phyloP scores from a whole-genome alignment of 306 rosid genomes.

The Crotalaria pallida region DNA sequence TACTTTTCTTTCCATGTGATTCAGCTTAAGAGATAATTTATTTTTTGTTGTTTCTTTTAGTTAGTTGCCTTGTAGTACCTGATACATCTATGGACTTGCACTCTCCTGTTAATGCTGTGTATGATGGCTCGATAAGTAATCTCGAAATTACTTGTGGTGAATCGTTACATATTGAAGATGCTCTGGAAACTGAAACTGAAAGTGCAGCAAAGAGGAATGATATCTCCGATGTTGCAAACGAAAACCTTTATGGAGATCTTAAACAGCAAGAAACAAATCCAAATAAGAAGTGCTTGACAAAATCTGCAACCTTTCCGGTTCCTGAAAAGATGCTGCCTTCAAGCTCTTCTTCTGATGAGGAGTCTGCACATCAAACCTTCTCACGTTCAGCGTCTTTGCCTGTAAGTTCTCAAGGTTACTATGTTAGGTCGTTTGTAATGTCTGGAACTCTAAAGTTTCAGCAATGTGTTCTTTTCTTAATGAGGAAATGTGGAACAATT shows the following conservation, averaged over 20 bases:
- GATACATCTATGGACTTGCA: conserved; percentile 54
- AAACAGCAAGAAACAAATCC: conserved; percentile 1
- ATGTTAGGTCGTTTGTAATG: background rate
- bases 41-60: background rate
- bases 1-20: background rate
- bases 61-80: conserved; percentile 28
- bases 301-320: conserved; percentile 51
- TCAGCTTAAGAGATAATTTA: background rate
- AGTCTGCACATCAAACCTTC: conserved; percentile 33
- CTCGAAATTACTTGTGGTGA: conserved; percentile 40
- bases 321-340: conserved; percentile 25
- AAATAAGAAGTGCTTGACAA: conserved; percentile 26
- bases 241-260: background rate
- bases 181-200: conserved; percentile 19
- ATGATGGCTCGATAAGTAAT: conserved; percentile 14
- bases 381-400: conserved; percentile 61
- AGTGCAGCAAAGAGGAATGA: conserved; percentile 6
- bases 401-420: conserved; percentile 40
- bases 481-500: background rate
- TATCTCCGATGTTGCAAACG: conserved; percentile 9
- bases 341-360: conserved; percentile 33
- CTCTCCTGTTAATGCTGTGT: conserved; percentile 19
- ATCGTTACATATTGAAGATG: conserved; percentile 39
- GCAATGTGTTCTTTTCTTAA: background rate
- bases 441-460: background rate